Evolutionary conservation across 768 basidiomycete species (phyloP).

Genomic region (Cubamyces lactineus): DNA sequence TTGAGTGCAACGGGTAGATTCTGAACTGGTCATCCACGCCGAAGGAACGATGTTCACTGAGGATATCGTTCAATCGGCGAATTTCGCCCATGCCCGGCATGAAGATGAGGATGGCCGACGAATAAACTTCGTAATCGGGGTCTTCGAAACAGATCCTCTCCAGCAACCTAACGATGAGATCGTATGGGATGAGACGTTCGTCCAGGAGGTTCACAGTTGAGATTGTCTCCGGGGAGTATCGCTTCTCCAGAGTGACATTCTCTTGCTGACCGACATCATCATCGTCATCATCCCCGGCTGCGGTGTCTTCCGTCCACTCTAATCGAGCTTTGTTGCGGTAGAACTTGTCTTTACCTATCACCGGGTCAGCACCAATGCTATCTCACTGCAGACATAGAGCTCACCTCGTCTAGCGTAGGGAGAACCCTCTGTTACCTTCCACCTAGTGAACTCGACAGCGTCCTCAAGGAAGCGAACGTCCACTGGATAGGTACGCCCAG

Average conservation of each 20-base stretch:
- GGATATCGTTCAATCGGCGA: conserved; percentile 79
- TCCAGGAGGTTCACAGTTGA: conserved; percentile 84
- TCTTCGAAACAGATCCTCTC: conserved; percentile 83
- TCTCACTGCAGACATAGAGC: conserved; percentile 30
- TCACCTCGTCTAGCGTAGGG: conserved; percentile 76
- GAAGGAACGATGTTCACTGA: conserved; percentile 76
- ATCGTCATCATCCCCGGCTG: conserved; percentile 68
- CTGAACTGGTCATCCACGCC: conserved; percentile 64
- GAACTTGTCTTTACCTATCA: conserved; percentile 63
- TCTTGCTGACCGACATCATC: conserved; percentile 49
- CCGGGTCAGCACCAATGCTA: not conserved
- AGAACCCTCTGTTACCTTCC: conserved; percentile 79
- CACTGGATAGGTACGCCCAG: conserved; percentile 95
- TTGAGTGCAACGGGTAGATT: conserved; percentile 89
- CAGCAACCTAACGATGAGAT: conserved; percentile 82
- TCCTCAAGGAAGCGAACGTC: conserved; percentile 87
- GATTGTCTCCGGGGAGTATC: conserved; percentile 77
- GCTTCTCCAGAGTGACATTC: conserved; percentile 65
- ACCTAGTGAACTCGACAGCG: conserved; percentile 79
- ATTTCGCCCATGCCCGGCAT: conserved; percentile 96
- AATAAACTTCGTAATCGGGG: conserved; percentile 53
- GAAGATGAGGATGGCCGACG: conserved; percentile 85
- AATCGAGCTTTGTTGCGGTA: conserved; percentile 59
- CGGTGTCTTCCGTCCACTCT: conserved; percentile 82
- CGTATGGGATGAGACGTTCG: conserved; percentile 88